Percentiles rank a stretch among this genome's conserved stretches.
These are phyloP conservation scores for Sphaerobolus stellatus DNA, from an alignment of 1,284 basidiomycete genomes.

Conservation along the genomic window DNA sequence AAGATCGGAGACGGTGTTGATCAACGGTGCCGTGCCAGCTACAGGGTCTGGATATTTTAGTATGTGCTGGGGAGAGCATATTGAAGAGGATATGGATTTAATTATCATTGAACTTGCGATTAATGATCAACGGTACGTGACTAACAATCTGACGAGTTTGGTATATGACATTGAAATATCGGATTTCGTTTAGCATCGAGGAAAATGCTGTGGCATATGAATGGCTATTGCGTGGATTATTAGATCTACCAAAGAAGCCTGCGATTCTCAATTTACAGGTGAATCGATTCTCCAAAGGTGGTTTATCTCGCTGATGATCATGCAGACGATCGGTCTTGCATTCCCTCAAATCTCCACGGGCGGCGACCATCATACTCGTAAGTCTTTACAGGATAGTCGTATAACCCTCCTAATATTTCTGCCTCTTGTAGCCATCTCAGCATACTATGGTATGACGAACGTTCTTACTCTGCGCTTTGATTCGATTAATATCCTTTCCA, in stretches of 20 bases:
- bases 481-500: neutral
- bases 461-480: neutral
- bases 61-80: conserved; percentile 19
- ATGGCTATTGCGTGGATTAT: conserved; percentile 17
- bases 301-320: neutral
- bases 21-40: conserved; percentile 19
- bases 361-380: conserved; percentile 19
- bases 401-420: neutral
- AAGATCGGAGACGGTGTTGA: conserved; percentile 5
- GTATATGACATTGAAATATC: neutral
- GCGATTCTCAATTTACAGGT: conserved; percentile 19
- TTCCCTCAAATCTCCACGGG: conserved; percentile 18
- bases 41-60: conserved; percentile 18
- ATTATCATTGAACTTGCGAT: conserved; percentile 20
- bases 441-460: conserved; percentile 15
- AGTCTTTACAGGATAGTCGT: neutral
- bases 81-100: conserved; percentile 18
- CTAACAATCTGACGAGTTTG: neutral
- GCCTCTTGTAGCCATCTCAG: conserved; percentile 12
- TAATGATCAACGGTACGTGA: conserved; percentile 18
- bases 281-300: neutral
- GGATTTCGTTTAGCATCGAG: conserved; percentile 10
- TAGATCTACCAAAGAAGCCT: conserved; percentile 16
- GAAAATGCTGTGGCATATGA: conserved; percentile 15
- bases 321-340: conserved; percentile 13